Conservation (phyloP, 2,329 filamentous ascomycete genomes). For the Mycogone perniciosa region DNA sequence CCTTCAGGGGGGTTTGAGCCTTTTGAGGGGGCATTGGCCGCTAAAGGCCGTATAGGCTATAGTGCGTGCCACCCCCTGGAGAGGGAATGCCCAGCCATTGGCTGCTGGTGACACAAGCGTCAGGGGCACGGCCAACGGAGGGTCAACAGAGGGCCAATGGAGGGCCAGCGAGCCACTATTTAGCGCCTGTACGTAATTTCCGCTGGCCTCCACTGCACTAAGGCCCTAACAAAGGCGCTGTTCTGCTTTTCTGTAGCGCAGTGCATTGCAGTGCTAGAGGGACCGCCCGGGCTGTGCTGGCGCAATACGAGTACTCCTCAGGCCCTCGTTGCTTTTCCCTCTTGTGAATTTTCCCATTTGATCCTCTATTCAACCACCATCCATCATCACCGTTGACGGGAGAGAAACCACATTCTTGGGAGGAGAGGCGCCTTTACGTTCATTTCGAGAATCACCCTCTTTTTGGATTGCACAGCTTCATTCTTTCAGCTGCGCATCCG, state of each 20-base stretch:
- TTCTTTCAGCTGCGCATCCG: constrained; percentile 32
- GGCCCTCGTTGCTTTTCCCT: constrained; percentile 2
- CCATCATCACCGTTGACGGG: constrained; percentile 13
- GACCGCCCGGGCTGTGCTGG: background rate
- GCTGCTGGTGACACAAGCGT: constrained; percentile 3
- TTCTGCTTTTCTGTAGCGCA: background rate
- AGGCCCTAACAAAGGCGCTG: constrained; percentile 6
- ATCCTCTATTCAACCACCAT: background rate
- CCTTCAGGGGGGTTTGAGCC: too few relatives aligned
- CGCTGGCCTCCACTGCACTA: constrained; percentile 1
- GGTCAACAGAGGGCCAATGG: background rate
- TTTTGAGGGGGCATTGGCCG: background rate
- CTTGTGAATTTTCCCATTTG: background rate
- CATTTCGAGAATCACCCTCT: constrained; percentile 13
- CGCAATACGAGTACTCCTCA: background rate
- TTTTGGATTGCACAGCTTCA: constrained; percentile 25
- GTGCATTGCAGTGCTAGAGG: constrained; percentile 2
- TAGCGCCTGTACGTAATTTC: background rate
- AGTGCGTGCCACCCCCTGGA: background rate
- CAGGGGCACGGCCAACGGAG: constrained; percentile 3
- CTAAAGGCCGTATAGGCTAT: constrained; percentile 3
- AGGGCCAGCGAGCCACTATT: background rate
- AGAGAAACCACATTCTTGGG: constrained; percentile 9
- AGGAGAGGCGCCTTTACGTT: constrained; percentile 11
- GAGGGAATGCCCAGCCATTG: constrained; percentile 4